phyloP scores from a whole-genome alignment of 768 basidiomycete species.

The Hygrocybe coccinea region DNA sequence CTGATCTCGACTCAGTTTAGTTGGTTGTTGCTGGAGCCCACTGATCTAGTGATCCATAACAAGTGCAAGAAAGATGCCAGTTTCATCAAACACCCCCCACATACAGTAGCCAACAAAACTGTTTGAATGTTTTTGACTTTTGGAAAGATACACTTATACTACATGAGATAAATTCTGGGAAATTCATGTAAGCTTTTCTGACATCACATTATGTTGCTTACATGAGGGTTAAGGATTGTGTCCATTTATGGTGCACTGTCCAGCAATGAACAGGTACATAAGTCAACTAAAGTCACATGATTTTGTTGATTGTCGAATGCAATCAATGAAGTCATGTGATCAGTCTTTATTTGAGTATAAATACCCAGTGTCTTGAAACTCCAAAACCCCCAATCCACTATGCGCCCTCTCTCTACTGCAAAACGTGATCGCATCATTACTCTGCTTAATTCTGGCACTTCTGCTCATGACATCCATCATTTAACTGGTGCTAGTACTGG shows the following conservation, averaged over 20 bases:
- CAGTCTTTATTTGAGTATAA: neutral
- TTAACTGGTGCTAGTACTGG: neutral
- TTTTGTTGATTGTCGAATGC: neutral
- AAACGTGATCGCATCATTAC: neutral
- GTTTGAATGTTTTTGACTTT: neutral
- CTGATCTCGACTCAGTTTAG: too few species aligned
- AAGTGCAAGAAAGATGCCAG: slow-evolving; percentile 25
- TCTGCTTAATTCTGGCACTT: slow-evolving; percentile 1
- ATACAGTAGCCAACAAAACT: slow-evolving; percentile 4
- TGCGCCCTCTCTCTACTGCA: neutral
- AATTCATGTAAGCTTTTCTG: neutral
- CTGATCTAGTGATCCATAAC: too few species aligned
- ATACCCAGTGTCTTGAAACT: neutral
- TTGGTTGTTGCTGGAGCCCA: too few species aligned
- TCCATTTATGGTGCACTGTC: neutral
- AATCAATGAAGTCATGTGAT: neutral
- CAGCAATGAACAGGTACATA: neutral
- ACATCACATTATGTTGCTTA: neutral
- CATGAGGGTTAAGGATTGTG: neutral
- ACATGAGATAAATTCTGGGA: neutral
- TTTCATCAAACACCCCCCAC: slow-evolving; percentile 28
- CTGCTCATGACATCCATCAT: neutral
- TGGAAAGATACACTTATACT: neutral
- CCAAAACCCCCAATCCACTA: neutral
- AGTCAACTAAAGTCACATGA: neutral